Evolutionary conservation across 2,329 filamentous ascomycete species (phyloP), one percentile per base, ranked within the genome.

Genomic region (Stenocarpella maydis): DNA sequence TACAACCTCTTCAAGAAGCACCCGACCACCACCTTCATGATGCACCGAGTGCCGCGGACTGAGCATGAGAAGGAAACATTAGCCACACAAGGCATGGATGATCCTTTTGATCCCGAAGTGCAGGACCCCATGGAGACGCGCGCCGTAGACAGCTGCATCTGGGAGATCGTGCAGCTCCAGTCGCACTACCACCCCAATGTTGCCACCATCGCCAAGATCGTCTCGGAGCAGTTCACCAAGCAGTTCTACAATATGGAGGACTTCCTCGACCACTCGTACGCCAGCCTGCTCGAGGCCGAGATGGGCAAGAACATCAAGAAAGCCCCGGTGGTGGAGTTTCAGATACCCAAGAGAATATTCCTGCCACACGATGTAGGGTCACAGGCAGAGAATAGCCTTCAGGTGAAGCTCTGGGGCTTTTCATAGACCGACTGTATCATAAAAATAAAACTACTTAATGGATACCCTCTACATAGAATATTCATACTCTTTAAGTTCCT

Each of bases 111-210:
- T 69, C 86, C 90, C 64, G 82, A 88, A 6, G 93, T 98, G 80
- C 76, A 83, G 34, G 93, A 99, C 73, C 97, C 96, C 0, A 93
- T 94, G 86, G 86, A 91, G 78, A 98, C 95, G 0, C 81, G 86
- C 47, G 96, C 97, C 21, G 93, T 99, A 70, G 94, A 98, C 69
- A 97, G 94, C 80, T 94, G 92, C 78, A 82, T 99, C 9, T 99
- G 96, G 97, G 96, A 99, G 79, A 86, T 99, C 65, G 92, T 97
- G 71, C 94, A 94, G 69, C 83, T 98, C 69, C 94, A 97, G 79
- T 91, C 90, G 0, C 97, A 99, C 80, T 98, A 97, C 80, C 96
- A 99, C 78, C 96, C 97, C 17, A 99, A 98, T 75, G 94, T 99
- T 28, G 95, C 95, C 0, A 96, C 95, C 3, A 90, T 99, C 74